Evolutionary conservation across 1,284 basidiomycete species (phyloP), one percentile per base, ranked within the genome.

Genomic region (Erythrobasidium hasegawianum): DNA sequence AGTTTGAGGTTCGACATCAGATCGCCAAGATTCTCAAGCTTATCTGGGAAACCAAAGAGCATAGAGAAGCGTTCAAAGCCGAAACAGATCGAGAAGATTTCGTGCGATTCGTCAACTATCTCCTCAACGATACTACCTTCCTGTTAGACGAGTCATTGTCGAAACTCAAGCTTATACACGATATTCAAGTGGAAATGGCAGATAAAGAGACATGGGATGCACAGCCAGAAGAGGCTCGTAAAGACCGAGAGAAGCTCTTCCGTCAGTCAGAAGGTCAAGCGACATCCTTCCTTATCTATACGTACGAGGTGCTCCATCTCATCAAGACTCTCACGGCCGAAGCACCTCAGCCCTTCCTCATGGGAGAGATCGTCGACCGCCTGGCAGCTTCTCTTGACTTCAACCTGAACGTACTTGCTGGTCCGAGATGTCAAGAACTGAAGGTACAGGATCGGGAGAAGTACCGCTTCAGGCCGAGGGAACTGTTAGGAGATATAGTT

Each of bases 121-220:
- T 98, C 84, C 97, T 98, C 83, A 97, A 97, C 82, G 96, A 99
- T 75, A 93, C 96, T 52, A 98, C 96, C 1, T 98, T 93, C 78
- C 86, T 98, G 68, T 86, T 99, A 81, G 95, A 98, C 76, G 96
- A 99, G 75, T 95, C 93, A 4, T 81, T 98, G 59, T 87, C 86
- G 71, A 89, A 94, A 73, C 81, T 99, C 56, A 81, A 86, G 5
- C 90, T 94, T 76, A 93, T 98, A 71, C 86, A 90, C 76, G 84
- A 83, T 54, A 87, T 97, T 60, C 88, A 97, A 77, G 79, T 80
- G 0, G 87, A 94, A 77, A 93, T 94, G 87, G 85, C 85, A 45
- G 84, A 92, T 75, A 79, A 81, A 43, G 82, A 78, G 2, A 78
- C 81, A 1, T 97, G 90, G 88, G 80, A 82, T 26, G 79, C 86